phyloP scores from a whole-genome alignment of 129 eudicot genomes.

The sunflower (Helianthus annuus) region DNA sequence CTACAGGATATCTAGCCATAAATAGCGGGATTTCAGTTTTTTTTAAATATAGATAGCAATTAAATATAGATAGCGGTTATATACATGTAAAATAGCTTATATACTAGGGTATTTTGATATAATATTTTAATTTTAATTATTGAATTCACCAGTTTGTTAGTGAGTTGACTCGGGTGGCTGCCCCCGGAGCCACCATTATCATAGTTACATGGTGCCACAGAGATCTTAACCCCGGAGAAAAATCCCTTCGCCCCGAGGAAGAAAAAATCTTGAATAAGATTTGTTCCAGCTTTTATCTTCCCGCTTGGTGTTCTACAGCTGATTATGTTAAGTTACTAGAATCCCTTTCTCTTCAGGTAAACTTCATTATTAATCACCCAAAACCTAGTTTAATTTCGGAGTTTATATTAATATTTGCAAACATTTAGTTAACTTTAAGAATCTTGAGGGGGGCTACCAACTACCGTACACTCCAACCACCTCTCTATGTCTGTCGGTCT shows the following conservation, averaged over 20 bases:
- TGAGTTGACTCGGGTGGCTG: slow-evolving; percentile 88
- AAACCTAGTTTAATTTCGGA: neutral
- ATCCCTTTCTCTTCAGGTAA: slow-evolving; percentile 80
- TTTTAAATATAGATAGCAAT: no score
- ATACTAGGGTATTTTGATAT: no score
- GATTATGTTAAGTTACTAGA: slow-evolving; percentile 71
- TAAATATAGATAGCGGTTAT: no score
- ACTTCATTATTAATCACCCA: neutral
- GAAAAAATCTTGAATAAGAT: slow-evolving; percentile 60
- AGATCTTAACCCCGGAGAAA: slow-evolving; percentile 68
- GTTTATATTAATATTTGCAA: neutral
- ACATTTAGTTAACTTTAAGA: no score
- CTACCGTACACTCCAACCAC: neutral
- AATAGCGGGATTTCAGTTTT: no score
- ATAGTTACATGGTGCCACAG: slow-evolving; percentile 97
- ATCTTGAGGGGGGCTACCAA: neutral
- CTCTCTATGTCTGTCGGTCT: neutral
- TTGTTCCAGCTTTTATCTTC: slow-evolving; percentile 78
- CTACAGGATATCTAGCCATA: no score
- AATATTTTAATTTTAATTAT: no score
- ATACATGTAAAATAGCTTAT: no score
- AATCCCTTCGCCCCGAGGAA: slow-evolving; percentile 70
- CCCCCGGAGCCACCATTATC: slow-evolving; percentile 86
- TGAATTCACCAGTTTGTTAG: slow-evolving; percentile 59
- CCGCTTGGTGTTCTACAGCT: slow-evolving; percentile 87